phyloP scores from a whole-genome alignment of 164 flowering plant genomes.

The Vitis cinerea region DNA sequence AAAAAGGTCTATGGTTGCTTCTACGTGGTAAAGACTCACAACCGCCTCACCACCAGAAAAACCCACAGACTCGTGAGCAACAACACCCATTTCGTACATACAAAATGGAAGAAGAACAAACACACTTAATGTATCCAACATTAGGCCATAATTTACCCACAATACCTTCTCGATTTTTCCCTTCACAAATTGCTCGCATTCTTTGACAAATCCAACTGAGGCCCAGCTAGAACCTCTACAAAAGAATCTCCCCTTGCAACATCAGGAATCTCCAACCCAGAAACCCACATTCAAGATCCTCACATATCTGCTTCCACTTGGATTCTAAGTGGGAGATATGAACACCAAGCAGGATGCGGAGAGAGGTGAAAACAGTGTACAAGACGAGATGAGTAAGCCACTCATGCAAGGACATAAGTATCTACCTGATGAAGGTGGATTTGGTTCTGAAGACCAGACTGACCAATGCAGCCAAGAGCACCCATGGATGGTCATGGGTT shows the following conservation, averaged over 20 bases:
- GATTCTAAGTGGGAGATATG: conserved; percentile 38
- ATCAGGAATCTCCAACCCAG: conserved; percentile 31
- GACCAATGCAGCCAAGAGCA: conserved; percentile 20
- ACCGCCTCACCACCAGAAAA: conserved; percentile 40
- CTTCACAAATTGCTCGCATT: conserved; percentile 28
- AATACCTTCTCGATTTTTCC: conserved; percentile 33
- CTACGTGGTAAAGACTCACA: conserved; percentile 15
- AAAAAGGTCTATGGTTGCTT: too few relatives aligned
- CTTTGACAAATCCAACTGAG: conserved; percentile 32
- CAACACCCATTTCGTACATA: background rate
- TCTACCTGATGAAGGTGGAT: conserved; percentile 12
- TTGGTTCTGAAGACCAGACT: conserved; percentile 2
- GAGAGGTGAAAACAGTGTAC: conserved; percentile 8
- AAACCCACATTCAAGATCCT: conserved; percentile 41
- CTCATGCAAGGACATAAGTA: conserved; percentile 31
- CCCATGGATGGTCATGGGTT: conserved; percentile 47
- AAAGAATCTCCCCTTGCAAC: conserved; percentile 38
- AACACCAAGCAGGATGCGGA: conserved; percentile 36
- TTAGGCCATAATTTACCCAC: conserved; percentile 44
- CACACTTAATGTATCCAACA: conserved; percentile 33
- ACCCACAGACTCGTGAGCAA: conserved; percentile 29
- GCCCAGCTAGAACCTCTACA: conserved; percentile 34
- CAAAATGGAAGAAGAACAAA: conserved; percentile 42
- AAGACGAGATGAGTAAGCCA: conserved; percentile 33
- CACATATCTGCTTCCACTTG: conserved; percentile 45